These are phyloP conservation scores for Hygrophila difformis DNA, from an alignment of 257 asterid genomes.

Conservation along the genomic window DNA sequence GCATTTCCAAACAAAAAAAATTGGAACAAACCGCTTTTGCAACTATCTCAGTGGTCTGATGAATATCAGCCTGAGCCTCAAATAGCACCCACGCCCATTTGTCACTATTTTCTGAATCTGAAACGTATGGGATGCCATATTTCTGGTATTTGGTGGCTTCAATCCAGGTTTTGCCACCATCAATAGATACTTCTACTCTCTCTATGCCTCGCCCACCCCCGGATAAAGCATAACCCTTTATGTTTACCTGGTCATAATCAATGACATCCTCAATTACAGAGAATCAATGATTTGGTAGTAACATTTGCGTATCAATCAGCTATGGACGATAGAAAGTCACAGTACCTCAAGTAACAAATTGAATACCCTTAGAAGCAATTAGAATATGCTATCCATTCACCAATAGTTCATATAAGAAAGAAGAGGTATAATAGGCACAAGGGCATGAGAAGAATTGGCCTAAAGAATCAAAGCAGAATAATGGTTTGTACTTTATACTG, in stretches of 20 bases:
- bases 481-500: too few relatives aligned
- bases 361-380: too few relatives aligned
- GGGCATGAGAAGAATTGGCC: too few relatives aligned
- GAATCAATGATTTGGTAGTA: too few relatives aligned
- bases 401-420: too few relatives aligned
- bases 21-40: conserved; percentile 75
- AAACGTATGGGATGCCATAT: conserved; percentile 48
- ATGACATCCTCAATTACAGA: too few relatives aligned
- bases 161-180: conserved; percentile 88
- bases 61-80: conserved; percentile 67
- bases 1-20: neutral
- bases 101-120: conserved; percentile 58
- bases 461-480: too few relatives aligned
- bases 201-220: conserved; percentile 99
- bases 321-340: too few relatives aligned
- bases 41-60: conserved; percentile 55
- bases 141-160: conserved; percentile 84
- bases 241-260: conserved; percentile 39
- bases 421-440: too few relatives aligned
- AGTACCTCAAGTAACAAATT: too few relatives aligned
- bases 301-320: too few relatives aligned
- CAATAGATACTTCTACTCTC: conserved; percentile 76
- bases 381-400: too few relatives aligned
- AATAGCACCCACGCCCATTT: conserved; percentile 98
- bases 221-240: conserved; percentile 90